phyloP scores from a whole-genome alignment of 306 rosid genomes.

The Inga laurina region DNA sequence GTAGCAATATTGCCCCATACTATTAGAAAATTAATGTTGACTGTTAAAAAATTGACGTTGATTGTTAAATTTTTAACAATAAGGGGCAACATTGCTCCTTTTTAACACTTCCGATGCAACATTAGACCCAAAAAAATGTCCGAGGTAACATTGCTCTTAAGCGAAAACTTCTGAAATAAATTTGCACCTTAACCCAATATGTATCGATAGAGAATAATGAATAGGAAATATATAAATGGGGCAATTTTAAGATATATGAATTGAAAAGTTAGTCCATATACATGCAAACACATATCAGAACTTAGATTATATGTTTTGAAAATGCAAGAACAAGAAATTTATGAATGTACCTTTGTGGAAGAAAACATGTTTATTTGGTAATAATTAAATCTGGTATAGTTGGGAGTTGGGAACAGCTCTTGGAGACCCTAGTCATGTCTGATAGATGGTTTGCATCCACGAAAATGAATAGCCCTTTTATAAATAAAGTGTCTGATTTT shows the following conservation, averaged over 20 bases:
- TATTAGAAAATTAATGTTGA: too few relatives aligned
- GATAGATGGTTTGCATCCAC: constrained; percentile 31
- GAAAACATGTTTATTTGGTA: not conserved
- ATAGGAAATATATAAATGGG: not conserved
- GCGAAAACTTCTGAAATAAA: too few relatives aligned
- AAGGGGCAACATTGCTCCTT: too few relatives aligned
- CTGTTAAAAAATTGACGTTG: too few relatives aligned
- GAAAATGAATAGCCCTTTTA: not conserved
- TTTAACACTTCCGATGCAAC: too few relatives aligned
- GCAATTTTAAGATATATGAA: not conserved
- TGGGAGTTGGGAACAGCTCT: constrained; percentile 52
- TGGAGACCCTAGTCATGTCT: constrained; percentile 29
- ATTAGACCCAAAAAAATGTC: not conserved
- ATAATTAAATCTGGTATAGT: constrained; percentile 30
- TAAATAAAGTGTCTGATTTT: not conserved
- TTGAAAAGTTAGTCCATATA: not conserved
- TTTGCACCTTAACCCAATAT: not conserved
- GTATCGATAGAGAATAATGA: not conserved
- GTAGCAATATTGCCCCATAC: accelerated
- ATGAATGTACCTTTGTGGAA: not conserved
- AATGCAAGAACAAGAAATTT: not conserved
- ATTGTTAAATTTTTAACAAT: too few relatives aligned
- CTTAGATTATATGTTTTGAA: not conserved
- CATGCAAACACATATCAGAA: not conserved
- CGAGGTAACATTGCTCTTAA: too few relatives aligned